These are phyloP conservation scores for Tetrahymena borealis DNA, from an alignment of 73 alveolate species.

Conservation along the genomic window DNA sequence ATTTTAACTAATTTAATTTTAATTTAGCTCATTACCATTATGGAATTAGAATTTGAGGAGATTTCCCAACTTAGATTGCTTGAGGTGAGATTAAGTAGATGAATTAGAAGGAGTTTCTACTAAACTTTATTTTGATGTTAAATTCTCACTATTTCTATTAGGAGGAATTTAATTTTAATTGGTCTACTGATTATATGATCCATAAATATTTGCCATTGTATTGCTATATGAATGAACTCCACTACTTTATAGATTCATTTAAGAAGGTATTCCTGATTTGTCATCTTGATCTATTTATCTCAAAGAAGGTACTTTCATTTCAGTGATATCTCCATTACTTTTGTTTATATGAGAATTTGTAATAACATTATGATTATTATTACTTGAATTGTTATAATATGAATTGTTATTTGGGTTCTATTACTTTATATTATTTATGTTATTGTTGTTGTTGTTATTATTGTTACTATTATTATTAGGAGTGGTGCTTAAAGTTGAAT, in stretches of 20 bases:
- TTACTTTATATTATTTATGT: not conserved
- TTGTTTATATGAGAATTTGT: not conserved
- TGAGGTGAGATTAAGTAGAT: not conserved
- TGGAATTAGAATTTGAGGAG: not conserved
- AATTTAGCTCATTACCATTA: not conserved
- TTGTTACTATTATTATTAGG: no score
- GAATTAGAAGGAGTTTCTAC: not conserved
- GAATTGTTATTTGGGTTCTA: not conserved
- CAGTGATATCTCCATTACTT: not conserved
- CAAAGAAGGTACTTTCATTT: not conserved
- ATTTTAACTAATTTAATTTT: not conserved
- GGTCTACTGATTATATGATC: not conserved
- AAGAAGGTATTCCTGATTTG: not conserved
- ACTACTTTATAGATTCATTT: not conserved
- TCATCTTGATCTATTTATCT: not conserved
- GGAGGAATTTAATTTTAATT: not conserved
- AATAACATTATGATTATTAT: not conserved
- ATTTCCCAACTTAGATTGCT: not conserved
- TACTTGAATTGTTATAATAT: not conserved
- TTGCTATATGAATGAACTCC: not conserved
- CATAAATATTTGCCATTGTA: not conserved
- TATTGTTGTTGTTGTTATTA: no score
- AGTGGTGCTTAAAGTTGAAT: not conserved
- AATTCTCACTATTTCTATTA: not conserved
- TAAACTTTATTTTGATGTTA: not conserved